A percentile compares a stretch with the other conserved stretches of the same genome.
These are phyloP conservation scores for Mycena latifolia DNA, from an alignment of 768 basidiomycete genomes.

Conservation along the genomic window DNA sequence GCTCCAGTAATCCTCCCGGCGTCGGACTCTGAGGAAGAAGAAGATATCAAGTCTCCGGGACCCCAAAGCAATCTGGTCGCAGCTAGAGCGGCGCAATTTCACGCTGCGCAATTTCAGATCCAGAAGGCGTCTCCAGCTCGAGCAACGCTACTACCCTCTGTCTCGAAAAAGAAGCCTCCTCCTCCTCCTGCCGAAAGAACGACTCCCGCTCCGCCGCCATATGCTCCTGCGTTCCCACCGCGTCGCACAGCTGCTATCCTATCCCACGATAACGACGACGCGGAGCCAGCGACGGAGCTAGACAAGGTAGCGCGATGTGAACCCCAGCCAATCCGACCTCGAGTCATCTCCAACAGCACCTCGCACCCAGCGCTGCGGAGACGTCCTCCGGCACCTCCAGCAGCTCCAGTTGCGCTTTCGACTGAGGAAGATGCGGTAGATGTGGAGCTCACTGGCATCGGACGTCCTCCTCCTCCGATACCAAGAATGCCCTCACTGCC, in stretches of 20 bases:
- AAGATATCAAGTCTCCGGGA: conserved; percentile 18
- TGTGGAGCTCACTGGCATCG: conserved; percentile 7
- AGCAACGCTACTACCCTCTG: conserved; percentile 11
- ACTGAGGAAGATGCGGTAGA: conserved; percentile 11
- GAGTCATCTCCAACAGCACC: conserved; percentile 22
- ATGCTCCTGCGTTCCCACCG: conserved; percentile 31
- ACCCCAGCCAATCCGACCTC: conserved; percentile 19
- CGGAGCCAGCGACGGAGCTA: conserved; percentile 21
- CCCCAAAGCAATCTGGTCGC: conserved; percentile 24
- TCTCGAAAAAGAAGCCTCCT: conserved; percentile 23
- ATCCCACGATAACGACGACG: conserved; percentile 20
- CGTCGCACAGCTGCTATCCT: conserved; percentile 20
- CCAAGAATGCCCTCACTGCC: conserved; percentile 21
- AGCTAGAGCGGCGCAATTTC: conserved; percentile 30
- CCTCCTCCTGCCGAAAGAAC: conserved; percentile 21
- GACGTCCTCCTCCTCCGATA: conserved; percentile 27
- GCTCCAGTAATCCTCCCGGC: conserved; percentile 22
- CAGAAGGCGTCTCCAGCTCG: conserved; percentile 24
- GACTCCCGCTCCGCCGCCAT: conserved; percentile 25
- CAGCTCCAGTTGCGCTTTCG: conserved; percentile 14
- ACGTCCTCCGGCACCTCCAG: conserved; percentile 21
- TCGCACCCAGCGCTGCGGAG: conserved; percentile 18
- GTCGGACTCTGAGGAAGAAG: conserved; percentile 28
- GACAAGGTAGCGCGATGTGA: conserved; percentile 22
- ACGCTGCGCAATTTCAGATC: conserved; percentile 24